phyloP scores from a whole-genome alignment of 148 eudicot genomes.

The Rhododendron mucronatum region DNA sequence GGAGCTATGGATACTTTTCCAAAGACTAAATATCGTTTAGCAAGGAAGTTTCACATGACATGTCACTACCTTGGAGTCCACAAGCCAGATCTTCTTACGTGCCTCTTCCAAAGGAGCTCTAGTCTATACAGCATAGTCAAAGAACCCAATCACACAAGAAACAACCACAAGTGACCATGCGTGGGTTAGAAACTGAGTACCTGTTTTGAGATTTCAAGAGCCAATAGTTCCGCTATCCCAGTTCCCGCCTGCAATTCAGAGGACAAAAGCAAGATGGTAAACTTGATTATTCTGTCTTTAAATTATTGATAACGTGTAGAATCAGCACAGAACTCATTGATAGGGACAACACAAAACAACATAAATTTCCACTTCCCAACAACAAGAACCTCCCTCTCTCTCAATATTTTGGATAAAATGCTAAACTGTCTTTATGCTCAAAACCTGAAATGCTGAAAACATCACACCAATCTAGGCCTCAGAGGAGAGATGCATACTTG shows the following conservation, averaged over 20 bases:
- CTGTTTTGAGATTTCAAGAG: constrained; percentile 85
- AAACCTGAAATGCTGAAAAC: neutral
- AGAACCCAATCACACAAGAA: neutral
- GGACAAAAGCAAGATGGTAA: neutral
- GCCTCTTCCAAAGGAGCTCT: constrained; percentile 60
- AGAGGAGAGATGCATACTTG: neutral
- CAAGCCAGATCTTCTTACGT: constrained; percentile 92
- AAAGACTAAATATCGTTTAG: neutral
- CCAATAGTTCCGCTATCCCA: constrained; percentile 92
- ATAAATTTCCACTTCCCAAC: neutral
- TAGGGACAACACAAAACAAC: neutral
- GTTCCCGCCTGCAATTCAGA: constrained; percentile 73
- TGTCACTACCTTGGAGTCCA: constrained; percentile 73
- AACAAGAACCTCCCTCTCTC: neutral
- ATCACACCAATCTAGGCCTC: neutral
- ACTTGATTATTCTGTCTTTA: neutral
- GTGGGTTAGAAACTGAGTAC: constrained; percentile 21
- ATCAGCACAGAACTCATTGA: neutral
- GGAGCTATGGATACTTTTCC: too few relatives aligned
- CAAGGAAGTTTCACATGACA: neutral
- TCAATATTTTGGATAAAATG: neutral
- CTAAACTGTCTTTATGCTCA: neutral
- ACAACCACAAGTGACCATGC: neutral
- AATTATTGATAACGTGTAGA: neutral
- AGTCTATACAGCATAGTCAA: constrained; percentile 26